A percentile compares a stretch with the other conserved stretches of the same genome.
Conservation (phyloP, 2,329 filamentous ascomycete species). For the Fusarium dimerum region DNA sequence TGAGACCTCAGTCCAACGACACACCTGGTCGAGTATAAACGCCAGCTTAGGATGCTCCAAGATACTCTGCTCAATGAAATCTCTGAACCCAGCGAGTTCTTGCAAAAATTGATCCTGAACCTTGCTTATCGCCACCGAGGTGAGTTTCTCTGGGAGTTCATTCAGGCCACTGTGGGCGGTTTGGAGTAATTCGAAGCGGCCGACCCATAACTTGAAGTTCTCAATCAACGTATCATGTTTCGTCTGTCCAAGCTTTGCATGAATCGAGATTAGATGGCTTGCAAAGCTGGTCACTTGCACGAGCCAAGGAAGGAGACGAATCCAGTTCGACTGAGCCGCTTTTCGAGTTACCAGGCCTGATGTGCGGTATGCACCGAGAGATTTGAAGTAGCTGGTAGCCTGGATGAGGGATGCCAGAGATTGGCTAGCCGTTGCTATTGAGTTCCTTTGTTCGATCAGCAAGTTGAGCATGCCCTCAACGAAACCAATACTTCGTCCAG, state of each 20-base stretch:
- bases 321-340: conserved; percentile 24
- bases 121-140: conserved; percentile 38
- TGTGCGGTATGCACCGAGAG: conserved; percentile 33
- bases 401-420: conserved; percentile 41
- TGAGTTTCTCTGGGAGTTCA: conserved; percentile 53
- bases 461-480: conserved; percentile 81
- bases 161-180: conserved; percentile 44
- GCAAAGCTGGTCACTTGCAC: conserved; percentile 66
- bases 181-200: conserved; percentile 47
- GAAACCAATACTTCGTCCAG: conserved; percentile 76
- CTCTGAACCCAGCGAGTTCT: conserved; percentile 40
- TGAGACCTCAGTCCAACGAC: conserved; percentile 58
- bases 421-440: conserved; percentile 43
- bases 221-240: conserved; percentile 48
- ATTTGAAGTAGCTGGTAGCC: conserved; percentile 38
- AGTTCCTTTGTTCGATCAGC: conserved; percentile 60
- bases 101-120: conserved; percentile 37
- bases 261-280: conserved; percentile 62
- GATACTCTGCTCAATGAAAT: conserved; percentile 43
- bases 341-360: conserved; percentile 24
- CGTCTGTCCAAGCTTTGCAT: conserved; percentile 62
- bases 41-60: conserved; percentile 55
- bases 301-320: conserved; percentile 57
- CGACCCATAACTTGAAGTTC: conserved; percentile 52
- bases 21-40: conserved; percentile 67